A percentile compares a stretch with the other conserved stretches of the same genome.
Conservation (phyloP, 306 rosid genomes). For the Phaseolus lunatus region DNA sequence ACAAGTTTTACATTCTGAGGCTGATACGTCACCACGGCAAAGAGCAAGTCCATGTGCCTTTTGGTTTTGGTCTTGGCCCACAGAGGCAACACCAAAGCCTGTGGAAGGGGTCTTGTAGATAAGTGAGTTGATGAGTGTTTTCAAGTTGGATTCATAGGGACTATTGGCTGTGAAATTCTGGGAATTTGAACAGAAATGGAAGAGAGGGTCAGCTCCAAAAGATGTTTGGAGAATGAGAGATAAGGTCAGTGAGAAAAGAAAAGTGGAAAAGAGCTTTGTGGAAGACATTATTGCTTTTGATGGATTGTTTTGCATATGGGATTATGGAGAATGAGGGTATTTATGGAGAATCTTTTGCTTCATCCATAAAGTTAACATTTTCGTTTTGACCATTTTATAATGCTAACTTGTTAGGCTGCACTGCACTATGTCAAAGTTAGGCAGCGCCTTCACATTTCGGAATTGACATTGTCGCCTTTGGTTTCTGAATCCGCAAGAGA, state of each 20-base stretch:
- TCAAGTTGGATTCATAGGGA: conserved; percentile 34
- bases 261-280: conserved; percentile 20
- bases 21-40: conserved; percentile 43
- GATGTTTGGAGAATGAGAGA: conserved; percentile 50
- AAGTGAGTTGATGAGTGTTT: conserved; percentile 15
- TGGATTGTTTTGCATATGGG: neutral
- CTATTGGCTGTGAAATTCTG: conserved; percentile 56
- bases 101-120: conserved; percentile 20
- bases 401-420: neutral
- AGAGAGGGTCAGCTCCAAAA: conserved; percentile 55
- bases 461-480: neutral
- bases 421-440: conserved; percentile 27
- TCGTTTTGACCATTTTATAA: conserved; percentile 21
- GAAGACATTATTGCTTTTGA: conserved; percentile 28
- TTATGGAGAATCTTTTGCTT: conserved; percentile 29
- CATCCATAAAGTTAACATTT: conserved; percentile 22
- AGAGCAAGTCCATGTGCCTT: conserved; percentile 47
- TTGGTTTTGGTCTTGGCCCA: conserved; percentile 22
- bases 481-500: neutral
- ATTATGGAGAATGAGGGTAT: conserved; percentile 8
- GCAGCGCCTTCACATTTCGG: neutral
- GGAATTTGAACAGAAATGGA: conserved; percentile 55
- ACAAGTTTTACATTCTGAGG: conserved; percentile 46
- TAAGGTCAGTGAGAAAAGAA: conserved; percentile 21
- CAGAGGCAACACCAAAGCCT: conserved; percentile 45